Percentiles rank a stretch among this genome's conserved stretches.
Conservation (phyloP, 805 yeast species). For the Suhomyces sp. region DNA sequence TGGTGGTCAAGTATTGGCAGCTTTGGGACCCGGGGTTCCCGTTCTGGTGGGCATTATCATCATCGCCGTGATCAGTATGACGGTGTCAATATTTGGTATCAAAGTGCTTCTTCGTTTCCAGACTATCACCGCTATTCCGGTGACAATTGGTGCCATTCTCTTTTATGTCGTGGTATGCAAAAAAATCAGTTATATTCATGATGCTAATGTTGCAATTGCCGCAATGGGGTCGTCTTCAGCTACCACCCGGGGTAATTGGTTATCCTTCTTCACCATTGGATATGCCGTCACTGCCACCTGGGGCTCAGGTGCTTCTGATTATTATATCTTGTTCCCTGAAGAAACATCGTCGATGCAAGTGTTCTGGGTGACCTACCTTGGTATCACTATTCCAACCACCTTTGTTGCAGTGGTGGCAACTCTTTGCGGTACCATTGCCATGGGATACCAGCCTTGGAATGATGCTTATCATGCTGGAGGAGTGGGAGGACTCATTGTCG, state of each 20-base stretch:
- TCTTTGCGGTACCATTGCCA: conserved; percentile 67
- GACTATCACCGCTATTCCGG: conserved; percentile 28
- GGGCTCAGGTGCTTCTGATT: conserved; percentile 37
- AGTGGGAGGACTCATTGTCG: conserved; percentile 71
- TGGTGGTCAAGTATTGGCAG: conserved; percentile 35
- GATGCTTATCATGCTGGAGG: conserved; percentile 57
- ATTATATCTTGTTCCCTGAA: conserved; percentile 33
- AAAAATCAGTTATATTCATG: conserved; percentile 17
- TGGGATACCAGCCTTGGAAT: conserved; percentile 55
- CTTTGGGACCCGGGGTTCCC: conserved; percentile 24
- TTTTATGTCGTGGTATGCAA: conserved; percentile 33
- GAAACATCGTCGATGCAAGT: conserved; percentile 25
- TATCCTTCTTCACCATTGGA: conserved; percentile 35
- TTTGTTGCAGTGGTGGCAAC: conserved; percentile 76
- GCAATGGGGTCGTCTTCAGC: conserved; percentile 11
- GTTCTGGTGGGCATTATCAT: conserved; percentile 33
- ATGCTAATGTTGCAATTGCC: conserved; percentile 14
- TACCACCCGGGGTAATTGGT: conserved; percentile 32
- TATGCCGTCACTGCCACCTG: conserved; percentile 38
- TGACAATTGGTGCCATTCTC: conserved; percentile 27
- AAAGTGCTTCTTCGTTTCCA: conserved; percentile 29
- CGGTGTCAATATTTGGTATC: conserved; percentile 35
- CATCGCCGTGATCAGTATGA: conserved; percentile 24
- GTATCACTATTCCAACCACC: conserved; percentile 53
- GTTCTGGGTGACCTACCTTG: conserved; percentile 28